Evolutionary conservation across 306 rosid species (phyloP), one percentile per base, ranked within the genome.

Genomic region (Vigna unguiculata): DNA sequence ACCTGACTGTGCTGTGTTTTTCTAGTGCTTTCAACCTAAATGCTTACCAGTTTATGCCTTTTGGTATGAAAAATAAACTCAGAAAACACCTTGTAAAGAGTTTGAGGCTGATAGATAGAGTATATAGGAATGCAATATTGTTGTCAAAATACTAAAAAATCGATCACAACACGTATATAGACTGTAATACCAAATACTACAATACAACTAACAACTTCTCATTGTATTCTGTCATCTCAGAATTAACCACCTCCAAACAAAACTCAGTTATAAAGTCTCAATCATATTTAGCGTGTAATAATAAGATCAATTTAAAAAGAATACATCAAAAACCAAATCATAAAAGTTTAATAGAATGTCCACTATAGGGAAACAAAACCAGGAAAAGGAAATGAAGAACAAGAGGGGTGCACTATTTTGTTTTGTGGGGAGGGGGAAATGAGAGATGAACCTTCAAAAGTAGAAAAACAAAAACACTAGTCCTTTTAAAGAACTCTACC

Each of bases 401-500:
- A 20, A 55, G 13, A 36, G 45, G 36, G 55, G n/a, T 53, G 15
- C 48, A 40, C 49, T 51, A 15, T 34, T 4, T 71, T 61, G 46
- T 61, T 17, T 55, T 17, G 15, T 30, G 61, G 64, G 22, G 68
- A 21, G 45, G 32, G 13, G 17, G 16, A 1, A 7, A 21, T 21
- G 41, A 78, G 61, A 32, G 34, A 74, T 81, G 77, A 65, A 53
- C 78, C 82, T 74, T 32, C 24, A 66, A 16, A 68, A 22, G 61
- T n/a, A 68, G 41, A 21, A 36, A 30, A 41, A 24, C 20, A 46
- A 13, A 25, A 51, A 28, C 15, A 46, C 49, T 41, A 20, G 19
- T 21, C 82, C 85, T 55, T 86, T 90, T 82, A 91, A 67, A 84
- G 84, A 72, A 94, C 96, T 88, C 97, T 89, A 62, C 98, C 98